phyloP scores from a whole-genome alignment of 78 protist species.

The Speleostelium caveatum region DNA sequence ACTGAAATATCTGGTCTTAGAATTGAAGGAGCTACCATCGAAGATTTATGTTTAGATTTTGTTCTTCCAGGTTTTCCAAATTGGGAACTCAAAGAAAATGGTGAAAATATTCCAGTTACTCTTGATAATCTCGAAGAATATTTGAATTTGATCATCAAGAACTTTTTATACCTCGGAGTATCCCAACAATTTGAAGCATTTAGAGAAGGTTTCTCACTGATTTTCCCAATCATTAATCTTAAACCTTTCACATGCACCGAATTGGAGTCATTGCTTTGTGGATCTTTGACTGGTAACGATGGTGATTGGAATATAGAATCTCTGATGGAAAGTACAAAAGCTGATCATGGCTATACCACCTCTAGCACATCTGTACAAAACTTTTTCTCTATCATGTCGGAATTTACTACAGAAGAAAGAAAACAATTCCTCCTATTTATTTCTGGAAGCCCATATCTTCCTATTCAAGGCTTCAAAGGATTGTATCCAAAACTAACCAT shows the following conservation, averaged over 20 bases:
- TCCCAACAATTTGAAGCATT: slow-evolving; percentile 76
- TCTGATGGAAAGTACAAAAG: slow-evolving; percentile 72
- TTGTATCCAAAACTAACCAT: slow-evolving; percentile 68
- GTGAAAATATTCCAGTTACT: slow-evolving; percentile 57
- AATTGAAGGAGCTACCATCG: slow-evolving; percentile 64
- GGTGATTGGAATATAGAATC: slow-evolving; percentile 49
- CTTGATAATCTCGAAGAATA: slow-evolving; percentile 78
- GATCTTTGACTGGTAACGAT: slow-evolving; percentile 67
- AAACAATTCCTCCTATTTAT: slow-evolving; percentile 82
- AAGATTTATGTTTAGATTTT: slow-evolving; percentile 82
- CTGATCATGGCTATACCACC: slow-evolving; percentile 82
- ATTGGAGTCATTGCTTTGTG: slow-evolving; percentile 78
- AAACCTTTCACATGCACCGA: slow-evolving; percentile 62
- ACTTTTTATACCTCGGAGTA: slow-evolving; percentile 69
- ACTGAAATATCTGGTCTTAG: slow-evolving; percentile 49
- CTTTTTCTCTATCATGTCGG: slow-evolving; percentile 75
- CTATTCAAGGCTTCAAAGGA: slow-evolving; percentile 85
- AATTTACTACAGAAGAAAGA: slow-evolving; percentile 63
- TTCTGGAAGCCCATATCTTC: slow-evolving; percentile 88
- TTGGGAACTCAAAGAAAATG: slow-evolving; percentile 60
- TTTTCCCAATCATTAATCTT: slow-evolving; percentile 55
- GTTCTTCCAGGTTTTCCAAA: slow-evolving; percentile 66
- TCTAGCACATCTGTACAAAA: slow-evolving; percentile 64
- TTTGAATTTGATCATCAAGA: slow-evolving; percentile 43
- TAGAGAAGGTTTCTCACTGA: slow-evolving; percentile 75